phyloP scores from a whole-genome alignment of 179 eudicot species.

The Heliamphora ciliata region DNA sequence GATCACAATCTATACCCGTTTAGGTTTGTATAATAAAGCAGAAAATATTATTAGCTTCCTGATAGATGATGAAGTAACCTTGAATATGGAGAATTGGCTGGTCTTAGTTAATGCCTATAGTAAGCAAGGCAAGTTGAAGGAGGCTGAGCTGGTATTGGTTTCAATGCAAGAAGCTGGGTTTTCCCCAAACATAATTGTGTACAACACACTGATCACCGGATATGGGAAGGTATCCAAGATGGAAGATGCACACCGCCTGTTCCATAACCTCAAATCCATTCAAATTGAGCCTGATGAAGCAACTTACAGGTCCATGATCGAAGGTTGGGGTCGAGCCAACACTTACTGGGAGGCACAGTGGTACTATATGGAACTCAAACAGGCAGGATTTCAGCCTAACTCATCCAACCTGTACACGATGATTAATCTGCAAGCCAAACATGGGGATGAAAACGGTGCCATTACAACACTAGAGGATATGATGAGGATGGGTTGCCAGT shows the following conservation, averaged over 20 bases:
- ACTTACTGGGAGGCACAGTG: constrained; percentile 47
- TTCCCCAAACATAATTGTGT: constrained; percentile 66
- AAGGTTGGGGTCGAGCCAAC: constrained; percentile 83
- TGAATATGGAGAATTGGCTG: constrained; percentile 79
- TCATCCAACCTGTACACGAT: constrained; percentile 74
- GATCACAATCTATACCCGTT: constrained; percentile 84
- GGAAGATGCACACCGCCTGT: constrained; percentile 50
- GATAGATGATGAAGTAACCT: constrained; percentile 43
- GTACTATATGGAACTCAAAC: constrained; percentile 57
- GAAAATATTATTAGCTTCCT: constrained; percentile 53
- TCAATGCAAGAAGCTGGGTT: constrained; percentile 61
- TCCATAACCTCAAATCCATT: constrained; percentile 35
- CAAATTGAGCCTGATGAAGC: constrained; percentile 78
- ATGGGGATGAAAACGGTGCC: constrained; percentile 51
- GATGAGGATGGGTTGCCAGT: constrained; percentile 66
- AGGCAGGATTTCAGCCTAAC: constrained; percentile 57
- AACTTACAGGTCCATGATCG: constrained; percentile 88
- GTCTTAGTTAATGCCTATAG: constrained; percentile 82
- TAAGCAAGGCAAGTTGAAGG: constrained; percentile 74
- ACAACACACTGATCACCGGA: constrained; percentile 77
- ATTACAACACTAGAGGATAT: constrained; percentile 54
- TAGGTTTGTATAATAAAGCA: constrained; percentile 61
- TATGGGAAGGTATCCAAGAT: constrained; percentile 66
- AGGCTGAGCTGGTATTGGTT: constrained; percentile 50
- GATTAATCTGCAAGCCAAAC: constrained; percentile 67